Conservation (phyloP, 2,329 filamentous ascomycete genomes). For the Colletotrichum sp. region DNA sequence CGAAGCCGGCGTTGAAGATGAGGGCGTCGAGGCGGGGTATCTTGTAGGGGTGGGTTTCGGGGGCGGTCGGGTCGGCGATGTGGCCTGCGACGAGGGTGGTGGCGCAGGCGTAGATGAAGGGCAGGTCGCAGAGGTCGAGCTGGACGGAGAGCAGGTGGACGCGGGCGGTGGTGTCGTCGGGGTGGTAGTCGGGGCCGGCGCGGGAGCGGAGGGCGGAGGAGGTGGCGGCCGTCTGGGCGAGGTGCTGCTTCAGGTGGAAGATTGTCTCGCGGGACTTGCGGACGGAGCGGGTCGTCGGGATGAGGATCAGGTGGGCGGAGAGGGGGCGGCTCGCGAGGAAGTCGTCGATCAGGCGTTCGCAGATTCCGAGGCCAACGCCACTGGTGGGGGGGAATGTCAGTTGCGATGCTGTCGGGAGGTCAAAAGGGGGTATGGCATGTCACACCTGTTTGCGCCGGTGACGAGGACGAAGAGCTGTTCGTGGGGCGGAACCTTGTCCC, state of each 20-base stretch:
- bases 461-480: slow-evolving; percentile 71
- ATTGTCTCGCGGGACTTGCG: slow-evolving; percentile 79
- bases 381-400: slow-evolving; percentile 50
- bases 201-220: slow-evolving; percentile 43
- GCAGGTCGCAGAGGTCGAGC: slow-evolving; percentile 66
- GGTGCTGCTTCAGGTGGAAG: slow-evolving; percentile 65
- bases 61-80: slow-evolving; percentile 50
- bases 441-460: slow-evolving; percentile 85
- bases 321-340: slow-evolving; percentile 75
- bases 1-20: slow-evolving; percentile 87
- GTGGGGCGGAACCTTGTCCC: slow-evolving; percentile 35
- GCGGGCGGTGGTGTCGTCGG: slow-evolving; percentile 49
- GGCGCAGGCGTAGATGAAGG: slow-evolving; percentile 55
- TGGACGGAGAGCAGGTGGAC: slow-evolving; percentile 64
- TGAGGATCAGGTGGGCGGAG: slow-evolving; percentile 74
- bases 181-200: slow-evolving; percentile 39
- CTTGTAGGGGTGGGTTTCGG: slow-evolving; percentile 32
- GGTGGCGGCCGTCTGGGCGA: slow-evolving; percentile 52
- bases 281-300: slow-evolving; percentile 81
- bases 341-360: slow-evolving; percentile 86
- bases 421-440: neutral
- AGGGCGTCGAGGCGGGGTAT: slow-evolving; percentile 79
- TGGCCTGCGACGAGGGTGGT: slow-evolving; percentile 47
- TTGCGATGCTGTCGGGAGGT: neutral
- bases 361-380: slow-evolving; percentile 85